These are phyloP conservation scores for Fagopyrum homotropicum DNA, from an alignment of 148 eudicot genomes.

Conservation along the genomic window DNA sequence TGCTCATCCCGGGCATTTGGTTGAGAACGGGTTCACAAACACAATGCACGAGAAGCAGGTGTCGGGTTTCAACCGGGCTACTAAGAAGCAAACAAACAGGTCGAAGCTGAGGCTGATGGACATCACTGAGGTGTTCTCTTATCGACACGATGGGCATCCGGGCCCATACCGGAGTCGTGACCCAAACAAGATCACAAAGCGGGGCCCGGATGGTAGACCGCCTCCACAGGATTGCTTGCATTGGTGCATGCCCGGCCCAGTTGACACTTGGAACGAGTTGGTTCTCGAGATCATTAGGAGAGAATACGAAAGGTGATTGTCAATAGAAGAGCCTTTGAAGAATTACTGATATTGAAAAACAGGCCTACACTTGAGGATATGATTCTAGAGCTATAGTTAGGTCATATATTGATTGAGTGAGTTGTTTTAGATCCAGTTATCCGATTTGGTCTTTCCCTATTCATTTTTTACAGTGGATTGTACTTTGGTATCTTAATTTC, in stretches of 20 bases:
- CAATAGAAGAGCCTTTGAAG: neutral
- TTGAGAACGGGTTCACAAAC: conserved; percentile 66
- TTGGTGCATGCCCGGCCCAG: conserved; percentile 99
- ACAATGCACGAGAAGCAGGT: conserved; percentile 79
- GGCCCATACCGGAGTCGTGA: conserved; percentile 72
- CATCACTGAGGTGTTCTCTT: conserved; percentile 62
- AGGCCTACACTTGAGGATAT: neutral
- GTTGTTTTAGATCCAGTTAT: neutral
- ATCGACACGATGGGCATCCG: conserved; percentile 93
- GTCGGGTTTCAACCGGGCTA: conserved; percentile 45
- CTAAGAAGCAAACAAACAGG: conserved; percentile 41
- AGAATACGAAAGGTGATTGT: conserved; percentile 22
- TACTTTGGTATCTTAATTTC: neutral
- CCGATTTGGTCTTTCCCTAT: neutral
- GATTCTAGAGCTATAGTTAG: neutral
- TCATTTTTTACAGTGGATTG: neutral
- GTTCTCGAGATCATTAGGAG: conserved; percentile 68
- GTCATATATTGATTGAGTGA: neutral
- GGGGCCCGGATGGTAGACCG: conserved; percentile 74
- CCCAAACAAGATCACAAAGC: conserved; percentile 64
- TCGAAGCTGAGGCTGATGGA: conserved; percentile 73
- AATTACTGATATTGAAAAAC: neutral
- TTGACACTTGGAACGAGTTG: conserved; percentile 90
- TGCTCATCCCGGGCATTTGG: conserved; percentile 40
- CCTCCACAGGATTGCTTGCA: conserved; percentile 98